Evolutionary conservation across 169 alveolate species (phyloP).

Genomic region (Plasmodium ovale): DNA sequence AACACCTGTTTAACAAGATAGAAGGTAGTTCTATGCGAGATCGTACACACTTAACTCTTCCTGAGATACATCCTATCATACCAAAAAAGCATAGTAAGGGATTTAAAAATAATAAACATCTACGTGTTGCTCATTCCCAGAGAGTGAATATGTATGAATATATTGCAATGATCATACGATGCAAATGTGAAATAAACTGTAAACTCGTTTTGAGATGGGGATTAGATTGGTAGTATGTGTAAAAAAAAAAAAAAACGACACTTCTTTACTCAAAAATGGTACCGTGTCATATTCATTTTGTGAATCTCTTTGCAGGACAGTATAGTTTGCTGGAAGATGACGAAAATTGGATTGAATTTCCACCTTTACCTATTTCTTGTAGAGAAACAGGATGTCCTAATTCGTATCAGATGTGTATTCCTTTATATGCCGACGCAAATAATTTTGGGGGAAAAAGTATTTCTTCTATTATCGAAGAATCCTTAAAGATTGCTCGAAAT

Average conservation of each 20-base stretch:
- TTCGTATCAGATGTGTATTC: constrained; percentile 50
- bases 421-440: neutral
- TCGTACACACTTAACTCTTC: neutral
- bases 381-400: constrained; percentile 60
- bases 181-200: neutral
- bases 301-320: neutral
- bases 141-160: neutral
- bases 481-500: neutral
- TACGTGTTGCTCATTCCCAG: too few species aligned
- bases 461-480: neutral
- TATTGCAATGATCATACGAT: neutral
- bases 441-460: constrained; percentile 19
- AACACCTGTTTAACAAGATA: neutral
- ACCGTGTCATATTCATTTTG: neutral
- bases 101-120: neutral
- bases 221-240: too few species aligned
- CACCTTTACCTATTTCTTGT: constrained; percentile 10
- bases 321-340: constrained; percentile 14
- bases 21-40: neutral
- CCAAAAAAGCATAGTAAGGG: neutral
- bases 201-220: too few species aligned
- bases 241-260: too few species aligned
- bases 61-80: neutral
- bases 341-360: neutral
- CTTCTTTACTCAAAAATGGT: neutral